These are phyloP conservation scores for Massariosphaeria phaeospora DNA, from an alignment of 495 filamentous ascomycete genomes.

Conservation along the genomic window DNA sequence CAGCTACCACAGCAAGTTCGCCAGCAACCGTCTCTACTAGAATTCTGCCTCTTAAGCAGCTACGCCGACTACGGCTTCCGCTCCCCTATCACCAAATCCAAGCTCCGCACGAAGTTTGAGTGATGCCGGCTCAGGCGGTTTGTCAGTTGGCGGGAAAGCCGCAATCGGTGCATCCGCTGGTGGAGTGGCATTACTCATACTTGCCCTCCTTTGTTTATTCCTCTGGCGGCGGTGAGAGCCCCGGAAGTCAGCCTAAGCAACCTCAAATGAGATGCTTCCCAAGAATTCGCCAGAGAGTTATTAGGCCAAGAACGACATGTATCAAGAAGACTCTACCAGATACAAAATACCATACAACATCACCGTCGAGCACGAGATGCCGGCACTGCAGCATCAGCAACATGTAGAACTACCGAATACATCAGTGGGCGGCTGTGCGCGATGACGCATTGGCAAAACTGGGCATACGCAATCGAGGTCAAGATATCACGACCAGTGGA, in stretches of 20 bases:
- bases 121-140: slow-evolving; percentile 13
- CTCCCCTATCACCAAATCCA: not conserved
- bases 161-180: slow-evolving; percentile 9
- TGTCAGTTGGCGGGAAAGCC: slow-evolving; percentile 14
- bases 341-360: not conserved
- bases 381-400: not conserved
- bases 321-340: not conserved
- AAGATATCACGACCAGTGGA: too few species aligned
- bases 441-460: slow-evolving; percentile 9
- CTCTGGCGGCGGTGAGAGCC: slow-evolving; percentile 13
- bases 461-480: too few species aligned
- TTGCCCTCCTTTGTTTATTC: slow-evolving; percentile 11
- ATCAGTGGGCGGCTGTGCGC: not conserved
- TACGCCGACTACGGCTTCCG: not conserved
- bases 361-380: slow-evolving; percentile 11
- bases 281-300: not conserved
- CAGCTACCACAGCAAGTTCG: not conserved
- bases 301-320: not conserved
- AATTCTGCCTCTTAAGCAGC: not conserved
- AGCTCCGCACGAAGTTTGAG: not conserved
- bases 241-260: too few species aligned
- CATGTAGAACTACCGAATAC: slow-evolving; percentile 11
- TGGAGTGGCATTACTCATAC: slow-evolving; percentile 8
- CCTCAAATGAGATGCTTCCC: too few species aligned
- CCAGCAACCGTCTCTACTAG: too few species aligned